Conservation (phyloP, 345 rosid species). For the Mallotus nudiflorus region DNA sequence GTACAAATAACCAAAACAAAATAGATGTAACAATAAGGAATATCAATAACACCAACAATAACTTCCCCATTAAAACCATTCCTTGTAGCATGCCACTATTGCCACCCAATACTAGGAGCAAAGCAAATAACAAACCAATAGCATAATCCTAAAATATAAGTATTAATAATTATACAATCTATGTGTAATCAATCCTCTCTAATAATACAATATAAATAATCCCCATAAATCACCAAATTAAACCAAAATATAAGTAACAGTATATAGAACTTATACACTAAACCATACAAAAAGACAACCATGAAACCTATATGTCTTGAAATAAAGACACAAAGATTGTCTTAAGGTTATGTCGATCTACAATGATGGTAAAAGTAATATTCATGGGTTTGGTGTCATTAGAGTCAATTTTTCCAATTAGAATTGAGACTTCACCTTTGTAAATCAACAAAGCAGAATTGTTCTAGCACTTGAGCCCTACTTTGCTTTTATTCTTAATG, state of each 20-base stretch:
- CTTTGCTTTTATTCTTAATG: slow-evolving; percentile 67
- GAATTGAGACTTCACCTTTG: slow-evolving; percentile 63
- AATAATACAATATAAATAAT: no score
- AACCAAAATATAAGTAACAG: neutral
- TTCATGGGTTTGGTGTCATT: slow-evolving; percentile 48
- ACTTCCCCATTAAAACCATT: slow-evolving; percentile 87
- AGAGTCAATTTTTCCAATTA: slow-evolving; percentile 50
- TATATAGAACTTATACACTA: no score
- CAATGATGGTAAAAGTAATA: slow-evolving; percentile 60
- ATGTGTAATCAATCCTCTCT: neutral
- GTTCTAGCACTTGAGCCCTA: slow-evolving; percentile 51
- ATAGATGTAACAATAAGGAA: slow-evolving; percentile 75
- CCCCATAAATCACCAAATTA: no score
- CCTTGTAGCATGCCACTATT: slow-evolving; percentile 82
- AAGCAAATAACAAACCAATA: slow-evolving; percentile 87
- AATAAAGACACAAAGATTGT: neutral
- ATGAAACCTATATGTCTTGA: neutral
- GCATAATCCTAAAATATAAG: slow-evolving; percentile 95
- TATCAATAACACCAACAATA: slow-evolving; percentile 75
- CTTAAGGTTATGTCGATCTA: slow-evolving; percentile 63
- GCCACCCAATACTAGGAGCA: slow-evolving; percentile 98
- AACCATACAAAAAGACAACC: neutral
- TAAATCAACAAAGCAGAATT: slow-evolving; percentile 52
- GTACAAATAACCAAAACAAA: slow-evolving; percentile 93
- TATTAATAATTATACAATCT: no score